Evolutionary conservation across 2,329 filamentous ascomycete species (phyloP).

Genomic region (Arthrobotrys sphaeroides): DNA sequence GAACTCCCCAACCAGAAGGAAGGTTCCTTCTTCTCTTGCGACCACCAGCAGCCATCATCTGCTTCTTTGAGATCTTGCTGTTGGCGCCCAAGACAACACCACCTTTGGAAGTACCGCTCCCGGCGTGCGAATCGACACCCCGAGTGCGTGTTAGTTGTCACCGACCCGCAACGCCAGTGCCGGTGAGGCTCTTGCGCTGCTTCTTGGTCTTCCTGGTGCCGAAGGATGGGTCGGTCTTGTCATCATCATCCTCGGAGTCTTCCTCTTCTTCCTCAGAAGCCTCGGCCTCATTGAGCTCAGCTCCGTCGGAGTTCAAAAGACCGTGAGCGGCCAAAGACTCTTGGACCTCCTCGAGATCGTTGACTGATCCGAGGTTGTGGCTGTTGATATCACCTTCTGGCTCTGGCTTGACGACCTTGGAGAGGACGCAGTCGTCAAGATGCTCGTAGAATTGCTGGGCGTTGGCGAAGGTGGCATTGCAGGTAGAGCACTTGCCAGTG

Average conservation of each 20-base stretch:
- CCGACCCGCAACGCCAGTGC: conserved; percentile 53
- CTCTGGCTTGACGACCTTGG: conserved; percentile 77
- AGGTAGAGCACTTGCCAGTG: conserved; percentile 90
- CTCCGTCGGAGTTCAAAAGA: conserved; percentile 56
- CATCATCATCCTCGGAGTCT: conserved; percentile 70
- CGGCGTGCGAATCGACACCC: conserved; percentile 53
- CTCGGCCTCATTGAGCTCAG: conserved; percentile 54
- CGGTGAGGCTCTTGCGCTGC: conserved; percentile 48
- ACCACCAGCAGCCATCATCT: conserved; percentile 66
- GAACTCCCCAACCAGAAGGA: conserved; percentile 90
- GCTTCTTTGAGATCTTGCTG: conserved; percentile 52
- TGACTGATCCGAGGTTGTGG: conserved; percentile 72
- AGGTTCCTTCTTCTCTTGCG: conserved; percentile 95
- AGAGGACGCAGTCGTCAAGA: conserved; percentile 78
- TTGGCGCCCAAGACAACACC: conserved; percentile 39
- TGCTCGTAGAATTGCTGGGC: conserved; percentile 98
- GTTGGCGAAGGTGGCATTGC: conserved; percentile 81
- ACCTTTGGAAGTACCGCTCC: conserved; percentile 60
- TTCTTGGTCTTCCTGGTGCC: conserved; percentile 49
- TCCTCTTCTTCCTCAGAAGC: conserved; percentile 65
- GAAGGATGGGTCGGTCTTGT: conserved; percentile 66
- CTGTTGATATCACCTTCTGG: conserved; percentile 74
- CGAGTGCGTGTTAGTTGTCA: conserved; percentile 54
- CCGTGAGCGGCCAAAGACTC: conserved; percentile 55
- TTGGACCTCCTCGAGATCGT: conserved; percentile 66